Conservation (phyloP, 2,329 filamentous ascomycete genomes). For the Parascedosporium putredinis region DNA sequence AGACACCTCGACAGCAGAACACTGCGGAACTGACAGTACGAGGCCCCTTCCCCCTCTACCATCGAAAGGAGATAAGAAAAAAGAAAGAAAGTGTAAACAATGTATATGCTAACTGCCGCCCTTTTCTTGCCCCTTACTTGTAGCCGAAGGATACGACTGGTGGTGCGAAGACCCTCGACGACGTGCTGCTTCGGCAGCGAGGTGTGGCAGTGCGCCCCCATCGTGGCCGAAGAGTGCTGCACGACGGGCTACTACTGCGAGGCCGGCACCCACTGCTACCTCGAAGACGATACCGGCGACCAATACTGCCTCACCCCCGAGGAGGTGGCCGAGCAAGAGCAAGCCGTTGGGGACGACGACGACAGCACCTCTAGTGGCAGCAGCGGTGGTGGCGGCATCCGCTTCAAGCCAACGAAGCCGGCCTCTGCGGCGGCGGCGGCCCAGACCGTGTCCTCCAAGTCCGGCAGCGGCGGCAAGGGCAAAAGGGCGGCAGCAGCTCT, state of each 20-base stretch:
- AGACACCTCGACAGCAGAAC: neutral
- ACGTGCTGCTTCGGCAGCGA: constrained; percentile 13
- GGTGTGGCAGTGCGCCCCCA: constrained; percentile 13
- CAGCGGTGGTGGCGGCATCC: constrained; percentile 1
- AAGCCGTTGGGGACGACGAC: neutral
- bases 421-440: neutral
- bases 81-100: too few species aligned
- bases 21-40: constrained; percentile 2
- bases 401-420: neutral
- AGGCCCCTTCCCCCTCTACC: neutral
- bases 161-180: constrained; percentile 10
- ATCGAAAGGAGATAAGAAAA: too few species aligned
- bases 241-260: constrained; percentile 13
- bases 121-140: neutral
- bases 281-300: neutral
- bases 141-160: constrained; percentile 10
- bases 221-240: constrained; percentile 12
- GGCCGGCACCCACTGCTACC: constrained; percentile 11
- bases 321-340: neutral
- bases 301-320: constrained; percentile 9
- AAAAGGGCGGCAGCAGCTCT: neutral
- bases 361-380: neutral
- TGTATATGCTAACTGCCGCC: too few species aligned
- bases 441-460: neutral
- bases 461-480: neutral